A percentile compares a stretch with the other conserved stretches of the same genome.
phyloP scores from a whole-genome alignment of 163 green algal genomes.

The Trebouxia gelatinosa region DNA sequence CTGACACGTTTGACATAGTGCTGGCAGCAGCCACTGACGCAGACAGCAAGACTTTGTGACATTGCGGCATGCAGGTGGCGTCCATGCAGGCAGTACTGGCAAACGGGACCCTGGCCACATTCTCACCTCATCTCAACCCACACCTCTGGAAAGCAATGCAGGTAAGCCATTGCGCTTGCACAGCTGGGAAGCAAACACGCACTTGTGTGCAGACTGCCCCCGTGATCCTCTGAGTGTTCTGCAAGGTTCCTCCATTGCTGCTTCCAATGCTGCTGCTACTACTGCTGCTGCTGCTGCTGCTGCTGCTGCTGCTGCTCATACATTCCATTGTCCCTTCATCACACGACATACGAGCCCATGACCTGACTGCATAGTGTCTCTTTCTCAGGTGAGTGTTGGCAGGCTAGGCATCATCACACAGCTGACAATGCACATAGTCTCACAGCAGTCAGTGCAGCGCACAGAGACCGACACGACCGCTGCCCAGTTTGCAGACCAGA shows the following conservation, averaged over 20 bases:
- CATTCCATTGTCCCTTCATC: not conserved
- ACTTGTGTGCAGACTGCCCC: too few species aligned
- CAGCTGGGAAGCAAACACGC: not conserved
- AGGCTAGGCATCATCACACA: conserved; percentile 78
- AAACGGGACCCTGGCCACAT: conserved; percentile 69
- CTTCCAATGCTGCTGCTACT: not conserved
- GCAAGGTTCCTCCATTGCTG: too few species aligned
- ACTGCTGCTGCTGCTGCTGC: not conserved
- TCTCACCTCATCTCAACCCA: conserved; percentile 58
- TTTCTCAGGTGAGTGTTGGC: conserved; percentile 56
- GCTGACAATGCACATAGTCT: conserved; percentile 71
- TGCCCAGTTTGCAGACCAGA: conserved; percentile 39
- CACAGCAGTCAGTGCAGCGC: conserved; percentile 55
- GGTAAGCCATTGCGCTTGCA: conserved; percentile 23
- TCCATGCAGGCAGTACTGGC: conserved; percentile 66
- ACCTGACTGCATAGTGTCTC: not conserved
- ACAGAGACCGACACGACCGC: conserved; percentile 40
- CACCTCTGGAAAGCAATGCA: conserved; percentile 65
- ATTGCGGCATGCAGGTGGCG: not conserved
- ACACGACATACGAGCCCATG: not conserved
- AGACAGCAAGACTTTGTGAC: not conserved
- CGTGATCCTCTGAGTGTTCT: too few species aligned
- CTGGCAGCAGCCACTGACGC: too few species aligned
- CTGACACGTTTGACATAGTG: too few species aligned
- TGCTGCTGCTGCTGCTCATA: not conserved